Evolutionary conservation across 2,329 filamentous ascomycete genomes (phyloP).

Genomic region (Biscogniauxia marginata): DNA sequence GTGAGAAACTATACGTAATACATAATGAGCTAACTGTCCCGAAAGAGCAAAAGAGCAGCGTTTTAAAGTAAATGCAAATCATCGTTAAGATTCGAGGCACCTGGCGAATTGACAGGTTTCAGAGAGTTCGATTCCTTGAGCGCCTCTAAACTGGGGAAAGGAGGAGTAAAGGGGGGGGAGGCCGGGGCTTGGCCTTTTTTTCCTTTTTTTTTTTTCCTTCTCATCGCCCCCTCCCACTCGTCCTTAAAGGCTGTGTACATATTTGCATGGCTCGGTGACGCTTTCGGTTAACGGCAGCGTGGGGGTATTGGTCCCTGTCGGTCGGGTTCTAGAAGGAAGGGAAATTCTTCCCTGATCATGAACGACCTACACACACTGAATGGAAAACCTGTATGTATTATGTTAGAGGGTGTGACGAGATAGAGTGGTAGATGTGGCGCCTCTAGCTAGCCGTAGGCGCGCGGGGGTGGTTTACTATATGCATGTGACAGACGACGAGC

Average conservation of each 20-base stretch:
- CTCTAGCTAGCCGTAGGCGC: background rate
- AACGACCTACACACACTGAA: no score
- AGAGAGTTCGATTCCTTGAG: background rate
- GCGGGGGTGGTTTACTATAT: background rate
- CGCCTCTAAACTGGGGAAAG: constrained; percentile 11
- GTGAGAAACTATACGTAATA: no score
- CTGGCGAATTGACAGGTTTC: background rate
- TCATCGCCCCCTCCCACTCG: background rate
- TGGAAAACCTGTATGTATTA: background rate
- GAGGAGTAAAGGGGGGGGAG: constrained; percentile 4
- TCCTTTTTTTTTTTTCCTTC: constrained; percentile 3
- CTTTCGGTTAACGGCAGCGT: background rate
- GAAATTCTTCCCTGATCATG: no score
- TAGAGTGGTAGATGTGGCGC: background rate
- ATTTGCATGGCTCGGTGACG: background rate
- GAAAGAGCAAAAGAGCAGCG: background rate
- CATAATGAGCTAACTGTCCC: background rate
- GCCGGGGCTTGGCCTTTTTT: background rate
- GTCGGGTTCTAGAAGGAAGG: background rate
- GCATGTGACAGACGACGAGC: background rate
- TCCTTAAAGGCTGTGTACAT: background rate
- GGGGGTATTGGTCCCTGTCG: background rate
- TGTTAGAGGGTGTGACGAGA: background rate
- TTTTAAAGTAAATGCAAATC: background rate
- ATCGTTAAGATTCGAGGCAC: background rate